Evolutionary conservation across 305 asterid species (phyloP), one percentile per base, ranked within the genome.

Genomic region (Fraxinus angustifolia): DNA sequence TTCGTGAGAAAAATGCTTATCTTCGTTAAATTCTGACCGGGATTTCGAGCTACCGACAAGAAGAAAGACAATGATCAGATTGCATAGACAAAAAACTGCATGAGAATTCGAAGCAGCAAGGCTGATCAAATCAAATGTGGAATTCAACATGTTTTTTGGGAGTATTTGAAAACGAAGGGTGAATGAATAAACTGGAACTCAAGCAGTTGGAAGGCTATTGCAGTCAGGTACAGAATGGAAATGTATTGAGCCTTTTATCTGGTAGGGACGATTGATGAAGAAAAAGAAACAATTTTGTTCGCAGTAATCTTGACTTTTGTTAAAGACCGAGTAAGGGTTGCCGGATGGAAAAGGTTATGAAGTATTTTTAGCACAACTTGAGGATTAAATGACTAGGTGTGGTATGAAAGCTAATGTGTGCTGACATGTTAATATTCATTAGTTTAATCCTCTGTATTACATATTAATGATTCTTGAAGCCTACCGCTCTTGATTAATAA

Each of bases 61-160:
- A 5, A 93, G 86, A 85, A 93, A 45, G 82, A 79, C 90, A 45
- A 91, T 90, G 84, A 94, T 88, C 74, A 93, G 74, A 86, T 92
- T 92, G 91, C 91, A 92, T 45, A 89, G 88, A 78, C 93, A 92
- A 82, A 93, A 92, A 10, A 90, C 92, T 0, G 90, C 85, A 0
- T 84, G 87, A 45, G 94, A 88, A 83, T 91, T 87, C 1, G 93
- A 88, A 78, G 91, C 85, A 74, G 91, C 90, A 31, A 88, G 33
- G 75, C 74, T 76, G 86, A 94, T 84, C 85, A 87, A 75, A 75
- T 91, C 92, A 48, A 85, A 56, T 36, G 87, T 85, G 6, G 88
- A 89, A 82, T 58, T 82, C 90, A 90, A 21, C 93, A 91, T 90
- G 73, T 67, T 68, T 30, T 68, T 23, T 14, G 19, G 10, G 19